Evolutionary conservation across 495 filamentous ascomycete genomes (phyloP), one percentile per base, ranked within the genome.

Genomic region (Acidiella bohemica): DNA sequence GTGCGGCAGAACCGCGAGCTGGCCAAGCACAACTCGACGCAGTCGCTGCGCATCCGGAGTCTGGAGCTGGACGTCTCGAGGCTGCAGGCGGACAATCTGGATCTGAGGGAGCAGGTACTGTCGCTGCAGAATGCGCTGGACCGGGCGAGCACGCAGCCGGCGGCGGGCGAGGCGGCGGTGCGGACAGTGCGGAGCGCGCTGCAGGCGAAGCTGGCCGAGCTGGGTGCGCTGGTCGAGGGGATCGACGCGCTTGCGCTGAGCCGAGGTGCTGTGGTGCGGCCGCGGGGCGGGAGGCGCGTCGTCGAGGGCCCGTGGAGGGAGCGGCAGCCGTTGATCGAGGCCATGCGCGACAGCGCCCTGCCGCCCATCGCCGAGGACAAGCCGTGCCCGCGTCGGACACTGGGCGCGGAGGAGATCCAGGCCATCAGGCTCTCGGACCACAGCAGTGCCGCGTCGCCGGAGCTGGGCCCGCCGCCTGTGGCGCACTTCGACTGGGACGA

Each of bases 1-100:
- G 64, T 93, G 33, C 75, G 88, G 28, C 90, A 97, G 57, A 97
- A 97, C 59, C 77, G 85, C 42, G 90, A 95, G 51, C 85, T 97
- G 43, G 86, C 86, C 32, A 68, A 67, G 54, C 75, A 76, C 46
- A 96, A 97, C 63, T 92, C 92, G 2, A 77, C 75, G 45, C 92
- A 95, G 59, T 87, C 84, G 13, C 67, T 88, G 24, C 81, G 83
- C 44, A 95, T 97, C 49, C 82, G 86, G 41, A 76, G 65, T 36
- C 71, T 96, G 26, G 86, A 96, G 57, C 76, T 76, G 39, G 87
- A 97, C 60, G 75, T 75, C 24, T 80, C 84, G 12, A 76, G 81
- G 21, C 63, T 96, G 9, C 66, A 94, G 40, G 73, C 77, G 13
- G 92, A 97, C 49, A 96, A 96, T 58, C 75, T 93, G 18, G 72